These are phyloP conservation scores for Pseudohyphozyma bogoriensis DNA, from an alignment of 768 basidiomycete genomes.

Conservation along the genomic window DNA sequence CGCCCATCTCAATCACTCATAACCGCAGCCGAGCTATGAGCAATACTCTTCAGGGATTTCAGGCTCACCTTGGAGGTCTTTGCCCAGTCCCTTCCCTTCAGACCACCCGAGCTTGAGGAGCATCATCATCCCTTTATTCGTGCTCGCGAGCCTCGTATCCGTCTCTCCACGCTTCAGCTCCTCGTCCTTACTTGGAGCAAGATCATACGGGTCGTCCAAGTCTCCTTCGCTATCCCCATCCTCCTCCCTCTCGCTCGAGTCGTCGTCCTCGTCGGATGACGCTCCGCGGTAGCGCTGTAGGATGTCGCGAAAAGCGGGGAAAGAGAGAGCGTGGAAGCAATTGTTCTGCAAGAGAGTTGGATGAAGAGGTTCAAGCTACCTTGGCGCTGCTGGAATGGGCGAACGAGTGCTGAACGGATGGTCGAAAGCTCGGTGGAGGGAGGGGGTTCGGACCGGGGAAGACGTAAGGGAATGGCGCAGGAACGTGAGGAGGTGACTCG, in stretches of 20 bases:
- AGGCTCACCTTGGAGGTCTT: not conserved
- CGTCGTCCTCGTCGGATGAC: not conserved
- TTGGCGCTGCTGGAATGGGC: too few relatives aligned
- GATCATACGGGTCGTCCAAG: not conserved
- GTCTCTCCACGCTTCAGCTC: not conserved
- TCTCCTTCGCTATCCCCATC: not conserved
- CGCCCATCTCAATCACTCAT: too few relatives aligned
- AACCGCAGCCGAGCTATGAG: too few relatives aligned
- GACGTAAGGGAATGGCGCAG: not conserved
- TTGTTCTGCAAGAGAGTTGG: too few relatives aligned
- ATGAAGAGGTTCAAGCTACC: too few relatives aligned
- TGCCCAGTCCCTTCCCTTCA: not conserved
- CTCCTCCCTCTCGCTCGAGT: not conserved
- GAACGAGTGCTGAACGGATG: not conserved
- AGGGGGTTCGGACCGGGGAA: not conserved
- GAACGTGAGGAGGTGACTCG: not conserved
- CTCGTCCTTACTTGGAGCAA: slow-evolving; percentile 50
- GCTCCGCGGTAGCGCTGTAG: not conserved
- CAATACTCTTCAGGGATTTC: too few relatives aligned
- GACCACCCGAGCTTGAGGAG: not conserved
- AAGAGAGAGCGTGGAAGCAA: too few relatives aligned
- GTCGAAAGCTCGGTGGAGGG: too few relatives aligned
- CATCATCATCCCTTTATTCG: slow-evolving; percentile 28
- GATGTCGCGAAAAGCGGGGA: too few relatives aligned
- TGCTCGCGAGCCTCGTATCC: slow-evolving; percentile 55